Evolutionary conservation across 2,329 filamentous ascomycete species (phyloP), one percentile per base, ranked within the genome.

Genomic region (Fusarium miscanthi): DNA sequence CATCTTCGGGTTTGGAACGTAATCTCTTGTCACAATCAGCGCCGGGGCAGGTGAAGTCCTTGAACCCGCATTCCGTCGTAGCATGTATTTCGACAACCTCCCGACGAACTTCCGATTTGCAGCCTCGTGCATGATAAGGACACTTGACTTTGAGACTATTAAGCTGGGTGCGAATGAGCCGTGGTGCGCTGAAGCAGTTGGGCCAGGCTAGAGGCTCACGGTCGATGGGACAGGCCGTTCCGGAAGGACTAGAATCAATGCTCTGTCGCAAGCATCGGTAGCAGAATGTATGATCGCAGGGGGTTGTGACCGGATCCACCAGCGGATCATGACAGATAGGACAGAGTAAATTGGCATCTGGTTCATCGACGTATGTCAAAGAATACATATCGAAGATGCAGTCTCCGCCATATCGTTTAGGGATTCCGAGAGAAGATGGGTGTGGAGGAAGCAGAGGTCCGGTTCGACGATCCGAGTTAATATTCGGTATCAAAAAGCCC

Each of bases 251-350:
- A 5, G 81, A 82, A 16, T 81, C 77, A 51, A 83, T 82, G 73
- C 82, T 82, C 37, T 82, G 77, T 33, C 82, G 81, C 56, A 91
- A 82, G 76, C 90, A 92, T 8, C 83, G 82, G 57, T 86, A 85
- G 75, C 90, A 92, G 77, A 92, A 92, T 17, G 89, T 90, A 78
- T 92, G 90, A 64, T 90, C 88, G 80, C 90, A 92, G 12, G 83
- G 82, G 2, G 89, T 91, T 45, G 89, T 90, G 52, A 90, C 84
- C 1, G 90, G 89, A 19, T 87, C 84, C 52, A 91, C 82, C 45
- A 92, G 85, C 6, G 90, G 87, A 16, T 88, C 85, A 73, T 88
- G 88, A 80, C 90, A 92, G 67, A 89, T 87, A 7, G 87, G 86
- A 56, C 84, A 86, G 61, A 88, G 81, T 17, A 87, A 79, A 52